phyloP scores from a whole-genome alignment of 2,329 filamentous ascomycete genomes.

The Sclerotinia nivalis region DNA sequence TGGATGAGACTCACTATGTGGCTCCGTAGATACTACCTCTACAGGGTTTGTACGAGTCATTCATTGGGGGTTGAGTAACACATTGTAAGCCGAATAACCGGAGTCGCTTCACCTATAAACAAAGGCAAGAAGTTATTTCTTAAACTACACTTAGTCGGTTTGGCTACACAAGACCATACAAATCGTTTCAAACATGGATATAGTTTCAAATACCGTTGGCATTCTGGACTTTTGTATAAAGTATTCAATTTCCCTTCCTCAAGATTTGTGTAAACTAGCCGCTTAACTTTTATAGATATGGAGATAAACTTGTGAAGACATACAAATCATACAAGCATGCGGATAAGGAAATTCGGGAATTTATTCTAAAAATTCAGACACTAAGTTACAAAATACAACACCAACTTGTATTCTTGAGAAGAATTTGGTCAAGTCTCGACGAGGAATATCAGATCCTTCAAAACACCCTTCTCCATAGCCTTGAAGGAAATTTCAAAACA shows the following conservation, averaged over 20 bases:
- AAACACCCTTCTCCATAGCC: background rate
- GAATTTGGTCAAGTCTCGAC: slow-evolving; percentile 24
- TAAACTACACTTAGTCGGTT: too few relatives aligned
- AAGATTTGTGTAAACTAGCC: too few relatives aligned
- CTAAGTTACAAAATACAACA: slow-evolving; percentile 31
- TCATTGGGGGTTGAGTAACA: too few relatives aligned
- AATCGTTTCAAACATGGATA: background rate
- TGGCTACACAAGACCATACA: too few relatives aligned
- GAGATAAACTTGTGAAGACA: slow-evolving; percentile 28
- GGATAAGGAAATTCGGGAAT: slow-evolving; percentile 24
- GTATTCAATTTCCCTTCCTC: background rate
- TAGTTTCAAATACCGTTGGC: background rate
- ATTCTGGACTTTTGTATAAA: background rate
- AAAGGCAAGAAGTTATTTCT: too few relatives aligned
- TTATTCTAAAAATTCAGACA: slow-evolving; percentile 29
- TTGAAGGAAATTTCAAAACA: background rate
- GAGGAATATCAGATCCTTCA: slow-evolving; percentile 18
- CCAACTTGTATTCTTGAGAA: slow-evolving; percentile 30
- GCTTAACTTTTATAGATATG: slow-evolving; percentile 26
- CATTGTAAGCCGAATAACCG: too few relatives aligned
- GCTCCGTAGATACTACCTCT: too few relatives aligned
- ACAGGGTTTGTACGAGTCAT: too few relatives aligned
- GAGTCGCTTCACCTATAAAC: too few relatives aligned
- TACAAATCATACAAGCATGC: slow-evolving; percentile 29
- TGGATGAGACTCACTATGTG: too few relatives aligned